These are phyloP conservation scores for Paratinospora sagittata DNA, from an alignment of 164 flowering plant species.

Conservation along the genomic window DNA sequence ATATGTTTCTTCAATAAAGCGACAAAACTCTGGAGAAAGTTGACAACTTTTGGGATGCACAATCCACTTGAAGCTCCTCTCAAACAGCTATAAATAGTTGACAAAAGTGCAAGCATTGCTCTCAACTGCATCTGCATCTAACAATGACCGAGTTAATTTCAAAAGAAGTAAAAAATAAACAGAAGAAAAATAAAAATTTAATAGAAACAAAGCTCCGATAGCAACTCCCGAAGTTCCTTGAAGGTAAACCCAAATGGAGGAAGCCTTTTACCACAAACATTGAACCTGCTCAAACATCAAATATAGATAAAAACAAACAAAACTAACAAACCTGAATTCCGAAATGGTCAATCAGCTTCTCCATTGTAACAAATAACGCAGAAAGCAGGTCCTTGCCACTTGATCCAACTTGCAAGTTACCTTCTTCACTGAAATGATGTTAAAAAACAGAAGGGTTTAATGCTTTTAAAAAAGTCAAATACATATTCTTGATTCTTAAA, in stretches of 20 bases:
- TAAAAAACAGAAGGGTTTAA: neutral
- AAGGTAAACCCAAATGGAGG: neutral
- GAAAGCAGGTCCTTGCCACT: conserved; percentile 36
- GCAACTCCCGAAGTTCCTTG: neutral
- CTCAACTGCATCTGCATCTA: conserved; percentile 53
- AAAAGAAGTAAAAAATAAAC: neutral
- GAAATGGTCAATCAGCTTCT: conserved; percentile 38
- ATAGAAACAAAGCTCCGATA: neutral
- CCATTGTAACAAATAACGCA: conserved; percentile 38
- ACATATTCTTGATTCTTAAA: neutral
- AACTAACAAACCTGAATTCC: conserved; percentile 43
- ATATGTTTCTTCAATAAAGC: conserved; percentile 31
- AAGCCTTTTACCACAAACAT: neutral
- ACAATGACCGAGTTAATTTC: conserved; percentile 5
- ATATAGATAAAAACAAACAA: neutral
- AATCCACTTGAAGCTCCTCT: conserved; percentile 53
- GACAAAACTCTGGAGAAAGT: conserved; percentile 34
- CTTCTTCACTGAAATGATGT: conserved; percentile 33
- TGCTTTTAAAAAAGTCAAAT: neutral
- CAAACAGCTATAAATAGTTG: conserved; percentile 52
- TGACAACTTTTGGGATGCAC: conserved; percentile 38
- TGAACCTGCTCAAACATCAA: neutral
- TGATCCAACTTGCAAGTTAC: conserved; percentile 24
- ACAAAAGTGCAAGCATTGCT: conserved; percentile 44
- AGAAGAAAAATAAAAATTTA: neutral